phyloP scores from a whole-genome alignment of 2,329 filamentous ascomycete species.

The Fusarium ramigenum region DNA sequence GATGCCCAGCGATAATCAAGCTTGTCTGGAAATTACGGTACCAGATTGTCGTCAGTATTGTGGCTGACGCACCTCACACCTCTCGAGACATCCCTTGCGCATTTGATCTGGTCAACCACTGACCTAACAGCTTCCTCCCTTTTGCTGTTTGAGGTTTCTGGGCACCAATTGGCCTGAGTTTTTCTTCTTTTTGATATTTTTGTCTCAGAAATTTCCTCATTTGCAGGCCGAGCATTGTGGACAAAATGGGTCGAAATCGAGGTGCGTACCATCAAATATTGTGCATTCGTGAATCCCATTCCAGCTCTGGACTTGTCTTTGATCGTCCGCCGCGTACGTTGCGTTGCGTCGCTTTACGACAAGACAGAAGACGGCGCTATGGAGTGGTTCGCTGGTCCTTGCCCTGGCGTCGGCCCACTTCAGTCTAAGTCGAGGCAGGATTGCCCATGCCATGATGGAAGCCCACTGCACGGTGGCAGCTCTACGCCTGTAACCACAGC shows the following conservation, averaged over 20 bases:
- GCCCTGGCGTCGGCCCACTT: not conserved
- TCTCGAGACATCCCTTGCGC: constrained; percentile 31
- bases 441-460: constrained; percentile 8
- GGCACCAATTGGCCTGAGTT: not conserved
- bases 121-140: constrained; percentile 2
- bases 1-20: constrained; percentile 3
- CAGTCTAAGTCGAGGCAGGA: constrained; percentile 2
- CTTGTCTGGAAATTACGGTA: constrained; percentile 27
- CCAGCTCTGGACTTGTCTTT: constrained; percentile 29
- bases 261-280: constrained; percentile 54
- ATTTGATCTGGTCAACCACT: constrained; percentile 11
- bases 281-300: constrained; percentile 36
- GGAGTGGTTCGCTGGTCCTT: constrained; percentile 16
- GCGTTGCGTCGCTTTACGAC: constrained; percentile 9
- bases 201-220: constrained; percentile 39
- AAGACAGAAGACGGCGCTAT: constrained; percentile 13
- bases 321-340: constrained; percentile 1
- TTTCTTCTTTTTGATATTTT: constrained; percentile 8
- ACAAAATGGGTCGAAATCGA: constrained; percentile 64
- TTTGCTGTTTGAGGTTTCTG: constrained; percentile 2
- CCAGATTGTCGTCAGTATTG: constrained; percentile 31
- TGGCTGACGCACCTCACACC: constrained; percentile 36
- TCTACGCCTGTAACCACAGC: constrained; percentile 24
- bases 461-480: constrained; percentile 2
- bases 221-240: constrained; percentile 22